Evolutionary conservation across 768 basidiomycete genomes (phyloP).

Genomic region (Nidula microcarpa): DNA sequence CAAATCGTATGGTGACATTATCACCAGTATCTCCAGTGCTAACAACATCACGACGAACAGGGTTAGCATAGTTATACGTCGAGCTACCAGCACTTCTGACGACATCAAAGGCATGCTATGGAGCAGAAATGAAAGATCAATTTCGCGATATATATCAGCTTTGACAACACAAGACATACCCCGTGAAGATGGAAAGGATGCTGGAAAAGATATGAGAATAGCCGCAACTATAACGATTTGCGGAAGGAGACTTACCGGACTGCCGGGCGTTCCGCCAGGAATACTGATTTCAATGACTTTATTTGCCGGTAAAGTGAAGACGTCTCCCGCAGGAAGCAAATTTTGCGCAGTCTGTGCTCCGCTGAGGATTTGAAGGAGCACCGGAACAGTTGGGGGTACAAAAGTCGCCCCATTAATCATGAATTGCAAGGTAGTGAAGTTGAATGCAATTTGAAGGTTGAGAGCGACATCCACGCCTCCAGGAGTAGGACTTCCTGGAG

Average conservation of each 20-base stretch:
- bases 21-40: slow-evolving; percentile 16
- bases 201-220: not conserved
- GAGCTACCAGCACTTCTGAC: not conserved
- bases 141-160: slow-evolving; percentile 13
- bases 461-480: slow-evolving; percentile 35
- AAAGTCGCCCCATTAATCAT: slow-evolving; percentile 31
- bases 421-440: slow-evolving; percentile 15
- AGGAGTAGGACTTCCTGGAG: slow-evolving; percentile 25
- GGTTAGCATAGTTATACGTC: slow-evolving; percentile 23
- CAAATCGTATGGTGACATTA: slow-evolving; percentile 7
- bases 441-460: slow-evolving; percentile 22
- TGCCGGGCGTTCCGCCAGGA: slow-evolving; percentile 30
- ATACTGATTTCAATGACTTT: slow-evolving; percentile 47
- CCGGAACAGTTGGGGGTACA: slow-evolving; percentile 33
- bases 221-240: not conserved
- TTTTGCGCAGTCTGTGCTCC: slow-evolving; percentile 28
- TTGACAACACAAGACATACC: slow-evolving; percentile 3
- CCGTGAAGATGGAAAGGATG: slow-evolving; percentile 16
- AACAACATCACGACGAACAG: slow-evolving; percentile 15
- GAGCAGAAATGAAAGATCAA: slow-evolving; percentile 5
- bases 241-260: slow-evolving; percentile 22
- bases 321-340: slow-evolving; percentile 35
- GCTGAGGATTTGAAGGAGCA: slow-evolving; percentile 42
- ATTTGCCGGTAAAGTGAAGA: slow-evolving; percentile 38
- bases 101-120: slow-evolving; percentile 1